Evolutionary conservation across 2,329 filamentous ascomycete genomes (phyloP).

Genomic region (Madurella mycetomatis): DNA sequence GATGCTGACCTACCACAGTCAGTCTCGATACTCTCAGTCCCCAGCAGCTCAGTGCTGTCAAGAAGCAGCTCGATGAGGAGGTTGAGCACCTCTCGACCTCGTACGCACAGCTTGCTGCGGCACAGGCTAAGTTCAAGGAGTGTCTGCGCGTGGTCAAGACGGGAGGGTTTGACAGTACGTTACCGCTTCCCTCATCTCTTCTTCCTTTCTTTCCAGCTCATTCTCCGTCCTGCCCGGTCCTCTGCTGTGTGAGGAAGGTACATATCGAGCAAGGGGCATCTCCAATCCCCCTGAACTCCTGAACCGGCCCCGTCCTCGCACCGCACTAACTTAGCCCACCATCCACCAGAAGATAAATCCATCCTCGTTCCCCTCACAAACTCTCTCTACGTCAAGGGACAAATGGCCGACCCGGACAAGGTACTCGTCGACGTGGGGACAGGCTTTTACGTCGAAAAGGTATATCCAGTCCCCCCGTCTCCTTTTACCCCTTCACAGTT

Average conservation of each 20-base stretch:
- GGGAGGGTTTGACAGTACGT: conserved; percentile 24
- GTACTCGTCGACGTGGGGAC: conserved; percentile 92
- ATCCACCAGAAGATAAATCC: conserved; percentile 39
- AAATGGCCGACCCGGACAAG: conserved; percentile 65
- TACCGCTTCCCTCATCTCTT: conserved; percentile 15
- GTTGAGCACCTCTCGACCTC: conserved; percentile 90
- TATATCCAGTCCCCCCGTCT: conserved; percentile 30
- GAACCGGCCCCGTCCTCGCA: background rate
- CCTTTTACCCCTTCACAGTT: background rate
- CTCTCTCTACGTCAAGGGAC: conserved; percentile 88
- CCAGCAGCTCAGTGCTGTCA: conserved; percentile 83
- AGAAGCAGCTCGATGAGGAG: conserved; percentile 94
- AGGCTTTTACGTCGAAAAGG: conserved; percentile 93
- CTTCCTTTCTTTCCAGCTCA: conserved; percentile 27
- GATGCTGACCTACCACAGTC: conserved; percentile 35
- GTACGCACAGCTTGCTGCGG: conserved; percentile 82
- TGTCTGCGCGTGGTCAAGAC: conserved; percentile 72
- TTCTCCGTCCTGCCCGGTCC: too few relatives aligned
- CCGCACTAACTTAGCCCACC: background rate
- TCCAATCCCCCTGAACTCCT: background rate
- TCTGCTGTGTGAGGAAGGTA: too few relatives aligned
- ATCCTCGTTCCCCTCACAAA: conserved; percentile 93
- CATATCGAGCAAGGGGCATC: too few relatives aligned
- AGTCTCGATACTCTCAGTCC: conserved; percentile 71
- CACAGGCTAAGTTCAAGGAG: conserved; percentile 87